Evolutionary conservation across 352 stramenopile species (phyloP), one percentile per base, ranked within the genome.

Genomic region (Phytophthora constricta): DNA sequence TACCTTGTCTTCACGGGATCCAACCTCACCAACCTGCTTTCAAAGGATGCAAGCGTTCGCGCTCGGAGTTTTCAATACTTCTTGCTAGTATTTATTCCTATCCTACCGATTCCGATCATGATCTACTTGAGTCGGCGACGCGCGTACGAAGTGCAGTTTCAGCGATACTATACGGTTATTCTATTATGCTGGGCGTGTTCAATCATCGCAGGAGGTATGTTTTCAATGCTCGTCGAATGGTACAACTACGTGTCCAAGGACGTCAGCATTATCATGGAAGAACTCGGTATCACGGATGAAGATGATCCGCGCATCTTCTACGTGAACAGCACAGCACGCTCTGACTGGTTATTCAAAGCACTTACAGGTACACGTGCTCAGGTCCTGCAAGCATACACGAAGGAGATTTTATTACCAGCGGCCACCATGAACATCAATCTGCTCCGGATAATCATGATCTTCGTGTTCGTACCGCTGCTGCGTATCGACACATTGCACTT

Each of bases 361-460:
- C 72, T 92, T 19, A 50, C 55, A 0, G 86, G 86, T 20, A 92
- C 80, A 5, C 79, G 81, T 1, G 68, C 70, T 0, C 60, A 92
- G 28, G 82, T 92, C 19, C 51, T 94, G 13, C 72, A 88, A 19
- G 54, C 68, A 3, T 92, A 90, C 70, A 94, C 84, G 9, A 79
- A 74, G 42, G 72, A 88, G 33, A 79, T 92, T 33, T 62, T 92
- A 34, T 66, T 92, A 1, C 82, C 86, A 4, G 72, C 84, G 1
- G 84, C 80, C 25, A 90, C 83, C 49, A 88, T 93, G 72, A 95
- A 93, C 75, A 88, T 91, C 54, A 95, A 92, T 58, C 55, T 95
- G 50, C 65, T 95, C 16, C 83, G 84, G 5, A 53, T 90, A 22
- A 84, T 95, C 42, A 87, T 95, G 69, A 72, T 93, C 1, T 90